Evolutionary conservation across 352 stramenopile species (phyloP), one percentile per base, ranked within the genome.

Genomic region (Phytopythium kandeliae): DNA sequence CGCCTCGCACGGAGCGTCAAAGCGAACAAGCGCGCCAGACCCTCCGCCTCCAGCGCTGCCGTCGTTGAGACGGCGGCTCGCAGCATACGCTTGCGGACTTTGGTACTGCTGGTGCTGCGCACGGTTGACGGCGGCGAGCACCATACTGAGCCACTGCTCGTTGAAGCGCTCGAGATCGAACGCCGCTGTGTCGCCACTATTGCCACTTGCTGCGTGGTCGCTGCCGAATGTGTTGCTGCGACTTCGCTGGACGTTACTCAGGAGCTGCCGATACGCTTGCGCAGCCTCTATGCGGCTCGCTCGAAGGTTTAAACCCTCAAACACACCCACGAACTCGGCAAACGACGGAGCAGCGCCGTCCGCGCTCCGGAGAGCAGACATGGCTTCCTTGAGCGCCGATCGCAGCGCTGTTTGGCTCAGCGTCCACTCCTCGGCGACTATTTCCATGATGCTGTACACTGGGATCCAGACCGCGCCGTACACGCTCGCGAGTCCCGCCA

Each of bases 381-480:
- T 69, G n/a, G 55, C 53, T 33, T 72, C 59, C 21, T 65, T 58
- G 25, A 79, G 41, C 0, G 28, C 17, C 26, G 55, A 38, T 11
- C 57, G 63, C 13, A 77, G 34, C 6, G 44, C 30, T 15, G 63
- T 51, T 41, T 78, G 70, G 11, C 34, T 54, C 0, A 49, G 36
- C 26, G 62, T 67, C 65, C 73, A 85, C 51, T 85, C 73, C 33
- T 85, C 73, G 36, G 79, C 54, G 16, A 73, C 54, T 19, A 79
- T 58, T n/a, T 62, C 63, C 11, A 85, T 54, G 21, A 85, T 47
- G 37, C 55, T 70, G 54, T 78, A 74, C 11, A 61, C 64, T 10
- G 73, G 73, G 28, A 85, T 77, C 70, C 73, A 81, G 19, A 81
- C 67, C 3, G 73, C 50, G 2, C 73, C 73, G 33, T 78, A 85